phyloP scores from a whole-genome alignment of 2,329 filamentous ascomycete species.

The Aureobasidium mangrovei region DNA sequence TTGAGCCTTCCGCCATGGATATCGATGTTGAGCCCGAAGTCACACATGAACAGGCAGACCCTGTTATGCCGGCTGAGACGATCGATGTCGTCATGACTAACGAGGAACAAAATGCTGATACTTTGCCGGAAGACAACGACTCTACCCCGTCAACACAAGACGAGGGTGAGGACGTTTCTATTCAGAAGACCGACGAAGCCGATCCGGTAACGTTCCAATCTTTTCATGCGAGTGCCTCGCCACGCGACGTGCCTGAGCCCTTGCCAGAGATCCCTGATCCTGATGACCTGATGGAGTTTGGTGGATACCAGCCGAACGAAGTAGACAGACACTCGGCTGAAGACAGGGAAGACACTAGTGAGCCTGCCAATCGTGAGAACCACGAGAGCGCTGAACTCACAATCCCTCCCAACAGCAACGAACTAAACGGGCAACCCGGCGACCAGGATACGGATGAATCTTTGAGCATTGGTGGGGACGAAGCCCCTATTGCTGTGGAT shows the following conservation, averaged over 20 bases:
- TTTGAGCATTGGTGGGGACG: neutral
- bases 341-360: neutral
- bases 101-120: neutral
- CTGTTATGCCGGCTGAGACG: neutral
- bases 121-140: neutral
- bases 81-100: conserved; percentile 13
- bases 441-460: neutral
- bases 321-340: neutral
- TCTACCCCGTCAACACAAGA: neutral
- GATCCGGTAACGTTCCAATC: neutral
- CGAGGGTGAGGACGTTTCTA: neutral
- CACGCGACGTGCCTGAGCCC: neutral
- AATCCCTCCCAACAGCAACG: neutral
- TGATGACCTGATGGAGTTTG: conserved; percentile 11
- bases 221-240: neutral
- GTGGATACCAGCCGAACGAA: conserved; percentile 2
- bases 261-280: conserved; percentile 1
- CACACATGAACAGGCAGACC: neutral
- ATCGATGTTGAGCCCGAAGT: neutral
- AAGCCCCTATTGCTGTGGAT: neutral
- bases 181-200: neutral
- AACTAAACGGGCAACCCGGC: neutral
- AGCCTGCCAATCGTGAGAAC: neutral
- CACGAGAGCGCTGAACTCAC: neutral
- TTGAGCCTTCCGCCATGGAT: conserved; percentile 2